Base-by-base conservation (phyloP, 164 flowering plant genomes). In the Piper longum region DNA sequence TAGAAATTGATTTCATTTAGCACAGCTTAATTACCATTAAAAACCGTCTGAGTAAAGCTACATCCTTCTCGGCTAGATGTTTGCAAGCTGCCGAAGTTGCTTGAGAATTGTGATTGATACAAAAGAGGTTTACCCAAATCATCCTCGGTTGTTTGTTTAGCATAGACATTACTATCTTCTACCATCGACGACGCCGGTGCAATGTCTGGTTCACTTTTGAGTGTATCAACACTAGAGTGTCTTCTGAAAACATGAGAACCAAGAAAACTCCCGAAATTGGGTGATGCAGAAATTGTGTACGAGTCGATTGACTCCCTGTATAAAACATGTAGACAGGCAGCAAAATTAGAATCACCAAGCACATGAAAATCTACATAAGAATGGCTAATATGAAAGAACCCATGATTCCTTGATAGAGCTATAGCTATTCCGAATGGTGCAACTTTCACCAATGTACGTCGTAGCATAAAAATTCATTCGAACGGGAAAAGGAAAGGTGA, bases 31-130 rank as follows among this genome's bases (percentile, higher is more conserved):
- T 26, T 77, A 89, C 98, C 89, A 77, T 93, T 93, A 69, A 93
- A 89, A 17, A 93, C 78, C 26, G 97, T 93, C 72, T 93, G 97
- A 62, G 83, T 78, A 17, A 88, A 75, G 80, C 79, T 88, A 71
- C 98, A 93, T 63, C 92, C 96, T 64, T 79, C 74, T 64, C 76
- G 71, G 69, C 80, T 67, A 4, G 81, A 85, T 56, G 80, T 72
- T 69, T 89, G 82, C 91, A 43, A 73, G 59, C 12, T 71, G 66
- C 55, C 83, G 81, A 69, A 69, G 71, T 45, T 73, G 74, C 54
- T 77, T 64, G 41, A 86, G 80, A 41, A 64, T 63, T 66, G 72
- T 73, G 79, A 72, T 72, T 60, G 74, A 5, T 77, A 70, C 65
- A 80, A 77, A 52, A 65, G 76, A 13, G 64, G 52, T 63, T 63